Base-by-base conservation (phyloP, 208 protist species). In the Trypanosoma theileri region DNA sequence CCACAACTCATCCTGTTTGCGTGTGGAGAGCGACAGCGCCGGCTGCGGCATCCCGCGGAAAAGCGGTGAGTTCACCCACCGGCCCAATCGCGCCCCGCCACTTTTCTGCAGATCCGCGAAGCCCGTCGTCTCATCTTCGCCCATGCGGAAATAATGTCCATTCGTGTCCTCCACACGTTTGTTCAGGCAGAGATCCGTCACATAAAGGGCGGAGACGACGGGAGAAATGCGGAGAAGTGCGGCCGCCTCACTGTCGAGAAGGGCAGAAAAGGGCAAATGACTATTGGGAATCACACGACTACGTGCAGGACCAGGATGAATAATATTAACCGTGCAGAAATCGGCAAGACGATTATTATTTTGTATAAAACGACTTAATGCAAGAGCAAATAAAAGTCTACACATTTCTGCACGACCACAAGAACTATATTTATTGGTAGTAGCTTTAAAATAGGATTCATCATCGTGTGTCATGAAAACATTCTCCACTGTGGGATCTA, bases 71-170 rank as follows among this genome's bases (percentile, higher is more conserved):
- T 92, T 92, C 26, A 51, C 73, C 59, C 76, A 89, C 44, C 77
- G 69, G 0, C 86, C 83, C 13, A 45, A 56, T 0, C 81, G 74
- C n/a, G 57, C 55, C 24, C 21, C 45, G 4, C 14, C 44, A 44
- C 35, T 22, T 9, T 65, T 50, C 24, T 77, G 56, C 73, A 85
- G 60, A 14, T 66, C 42, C 13, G 63, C 17, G 63, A 81, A 84
- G 19, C 58, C 24, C 19, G 71, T 44, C 0, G 81, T 79, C 65
- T 89, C 81, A 53, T 92, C 82, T 54, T 89, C 77, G 4, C 83
- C 86, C 84, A 92, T 92, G 58, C 86, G 83, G 46, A 89, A 88
- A 70, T 85, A 89, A 64, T 89, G 86, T 3, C 84, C 86, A 71
- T 70, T 89, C 41, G 71, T 75, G 13, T 53, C 59, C 55, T 85